Base-by-base conservation (phyloP, 2,329 filamentous ascomycete species). In the Scortechinia acanthostroma region DNA sequence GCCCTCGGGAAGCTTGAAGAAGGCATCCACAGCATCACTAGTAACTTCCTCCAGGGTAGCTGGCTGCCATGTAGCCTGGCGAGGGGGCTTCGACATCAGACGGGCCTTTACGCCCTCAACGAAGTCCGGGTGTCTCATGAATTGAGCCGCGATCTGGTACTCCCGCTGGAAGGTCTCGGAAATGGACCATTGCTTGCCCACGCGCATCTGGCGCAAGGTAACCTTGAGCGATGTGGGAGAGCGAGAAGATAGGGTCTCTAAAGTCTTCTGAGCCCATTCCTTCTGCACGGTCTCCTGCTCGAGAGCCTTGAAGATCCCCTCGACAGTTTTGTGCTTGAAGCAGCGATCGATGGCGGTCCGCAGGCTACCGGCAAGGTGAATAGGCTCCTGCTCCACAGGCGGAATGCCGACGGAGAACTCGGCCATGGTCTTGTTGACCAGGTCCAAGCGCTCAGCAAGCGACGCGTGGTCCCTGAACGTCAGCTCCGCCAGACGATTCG, bases 41-140 rank as follows among this genome's bases (percentile, higher is more conserved):
- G 35, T 40, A 6, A 40, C 35, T 19, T 40, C 35, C 6, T 79
- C 73, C 2, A 97, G 72, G 4, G 75, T 79, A 37, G 76, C 73
- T 3, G 90, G 91, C 51, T 84, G 64, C 93, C 93, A 98, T 49
- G 74, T 69, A 1, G 91, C 87, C 19, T 71, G 71, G 51, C 70
- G 47, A 33, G 48, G 53, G 15, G 58, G 66, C 53, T 58, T 58
- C 16, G 59, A 55, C 66, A 93, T 76, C 33, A 98, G 74, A 43
- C 85, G 76, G 20, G 89, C 84, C 44, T 80, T 80, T n/a, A 98
- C 91, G 45, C 93, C 93, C 66, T 95, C 88, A 37, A 82, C 82
- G 58, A 98, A 98, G 64, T 98, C 93, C 3, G 80, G 86, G 61
- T 93, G 85, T 46, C 75, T 74, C 91, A 98, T 97, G 70, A 98